phyloP scores from a whole-genome alignment of 192 early-diverging fungal species.

The Haplosporangium gracile region DNA sequence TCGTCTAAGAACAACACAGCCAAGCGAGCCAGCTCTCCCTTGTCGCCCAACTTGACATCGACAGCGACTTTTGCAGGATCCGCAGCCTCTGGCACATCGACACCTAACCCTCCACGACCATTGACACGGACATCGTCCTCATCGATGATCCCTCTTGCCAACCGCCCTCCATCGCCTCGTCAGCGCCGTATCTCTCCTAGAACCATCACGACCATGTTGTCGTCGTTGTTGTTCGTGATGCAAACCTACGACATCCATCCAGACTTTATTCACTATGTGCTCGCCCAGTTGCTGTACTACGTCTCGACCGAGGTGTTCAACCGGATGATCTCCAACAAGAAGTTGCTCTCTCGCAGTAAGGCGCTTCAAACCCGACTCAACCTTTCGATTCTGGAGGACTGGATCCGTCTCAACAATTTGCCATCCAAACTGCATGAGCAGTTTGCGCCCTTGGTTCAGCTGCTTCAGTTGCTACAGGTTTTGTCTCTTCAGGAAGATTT shows the following conservation, averaged over 20 bases:
- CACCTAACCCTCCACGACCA: conserved; percentile 12
- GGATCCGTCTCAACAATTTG: conserved; percentile 77
- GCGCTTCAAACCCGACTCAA: conserved; percentile 91
- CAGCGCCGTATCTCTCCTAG: conserved; percentile 69
- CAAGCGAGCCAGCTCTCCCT: conserved; percentile 34
- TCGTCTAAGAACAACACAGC: conserved; percentile 21
- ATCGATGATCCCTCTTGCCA: conserved; percentile 28
- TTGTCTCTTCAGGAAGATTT: conserved; percentile 82
- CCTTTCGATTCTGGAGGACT: conserved; percentile 83
- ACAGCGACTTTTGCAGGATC: conserved; percentile 16
- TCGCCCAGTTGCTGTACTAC: conserved; percentile 85
- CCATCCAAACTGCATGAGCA: conserved; percentile 58
- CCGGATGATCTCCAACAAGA: conserved; percentile 81
- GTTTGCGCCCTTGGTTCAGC: conserved; percentile 81
- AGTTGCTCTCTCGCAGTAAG: conserved; percentile 80
- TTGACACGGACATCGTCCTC: conserved; percentile 38
- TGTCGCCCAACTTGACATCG: conserved; percentile 36
- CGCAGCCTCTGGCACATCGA: conserved; percentile 15
- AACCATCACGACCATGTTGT: conserved; percentile 80
- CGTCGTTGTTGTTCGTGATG: conserved; percentile 75
- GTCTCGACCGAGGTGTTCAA: conserved; percentile 88
- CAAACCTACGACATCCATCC: conserved; percentile 83
- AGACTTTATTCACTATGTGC: conserved; percentile 74
- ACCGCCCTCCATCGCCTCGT: conserved; percentile 51
- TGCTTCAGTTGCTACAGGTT: conserved; percentile 87